Base-by-base conservation (phyloP, 1,284 basidiomycete genomes). In the Fomes fomentarius region DNA sequence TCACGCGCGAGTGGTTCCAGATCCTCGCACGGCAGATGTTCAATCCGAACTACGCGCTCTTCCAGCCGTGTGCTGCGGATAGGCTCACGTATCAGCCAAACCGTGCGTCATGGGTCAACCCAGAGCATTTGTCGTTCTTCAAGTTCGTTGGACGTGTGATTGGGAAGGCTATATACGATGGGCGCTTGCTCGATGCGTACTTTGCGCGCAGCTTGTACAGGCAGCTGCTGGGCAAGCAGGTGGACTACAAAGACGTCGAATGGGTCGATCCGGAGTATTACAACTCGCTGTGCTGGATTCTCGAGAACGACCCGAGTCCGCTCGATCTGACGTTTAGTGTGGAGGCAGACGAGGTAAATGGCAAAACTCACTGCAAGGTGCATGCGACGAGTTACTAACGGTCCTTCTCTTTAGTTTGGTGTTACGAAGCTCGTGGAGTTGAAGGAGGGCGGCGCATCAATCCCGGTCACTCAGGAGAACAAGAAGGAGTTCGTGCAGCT, bases 1-100 rank as follows among this genome's bases (percentile, higher is more conserved):
- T 99, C 38, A 98, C 97, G 2, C 84, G 96, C 60, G 96, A 98
- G 75, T 98, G 96, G 96, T 98, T 96, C 86, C 93, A 95, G 65
- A 96, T 98, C 50, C 84, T 99, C 19, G 96, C 96, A 1, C 84
- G 95, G 50, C 96, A 98, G 71, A 99, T 99, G 91, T 98, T 99
- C 75, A 95, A 99, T 70, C 96, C 97, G n/a, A 94, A 97, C 74
- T 98, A 99, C 66, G 95, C 94, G 6, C 82, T 99, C 19, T 99
- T 99, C 83, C 94, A 98, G 69, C 96, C 96, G 10, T 98, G 94
- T 68, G 94, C 94, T 0, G 95, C 94, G 5, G 95, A 98, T 71
- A 85, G 87, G 63, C 83, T 93, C 55, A 98, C 95, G 2, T 98
- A 98, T 70, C 95, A 98, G 71, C 96, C 96, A 5, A 97, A 98